Evolutionary conservation across 1,139 yeast genomes (phyloP).

Genomic region (Suhomyces chickasaworum): DNA sequence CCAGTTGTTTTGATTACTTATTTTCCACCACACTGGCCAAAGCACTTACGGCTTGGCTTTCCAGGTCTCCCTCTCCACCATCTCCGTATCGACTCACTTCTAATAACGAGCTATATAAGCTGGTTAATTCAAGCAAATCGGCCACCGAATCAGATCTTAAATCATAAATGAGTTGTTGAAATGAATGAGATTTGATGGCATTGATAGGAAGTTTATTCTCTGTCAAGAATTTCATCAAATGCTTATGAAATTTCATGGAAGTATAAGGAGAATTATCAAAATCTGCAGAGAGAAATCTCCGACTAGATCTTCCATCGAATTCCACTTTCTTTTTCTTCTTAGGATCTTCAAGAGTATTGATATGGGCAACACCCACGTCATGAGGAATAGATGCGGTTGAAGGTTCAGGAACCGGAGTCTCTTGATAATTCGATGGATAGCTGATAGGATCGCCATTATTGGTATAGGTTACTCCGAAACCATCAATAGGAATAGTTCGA

Average conservation of each 20-base stretch:
- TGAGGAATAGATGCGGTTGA: conserved; percentile 9
- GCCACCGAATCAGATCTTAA: conserved; percentile 49
- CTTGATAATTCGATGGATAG: conserved; percentile 17
- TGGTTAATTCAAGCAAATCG: conserved; percentile 51
- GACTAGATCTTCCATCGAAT: conserved; percentile 8
- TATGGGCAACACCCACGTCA: conserved; percentile 6
- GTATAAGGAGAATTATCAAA: conserved; percentile 50
- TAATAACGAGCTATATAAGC: conserved; percentile 46
- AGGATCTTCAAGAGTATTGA: conserved; percentile 11
- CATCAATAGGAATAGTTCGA: conserved; percentile 41
- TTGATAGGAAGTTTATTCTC: conserved; percentile 54
- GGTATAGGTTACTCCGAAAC: conserved; percentile 39
- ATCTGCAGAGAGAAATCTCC: conserved; percentile 33
- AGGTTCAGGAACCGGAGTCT: conserved; percentile 9
- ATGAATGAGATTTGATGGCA: conserved; percentile 52
- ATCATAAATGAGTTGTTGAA: conserved; percentile 54
- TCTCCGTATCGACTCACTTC: conserved; percentile 39
- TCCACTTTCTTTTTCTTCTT: conserved; percentile 11
- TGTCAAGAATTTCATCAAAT: conserved; percentile 50
- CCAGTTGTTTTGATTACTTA: conserved; percentile 1
- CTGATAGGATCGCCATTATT: conserved; percentile 31
- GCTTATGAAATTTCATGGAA: conserved; percentile 51
- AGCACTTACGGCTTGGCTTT: conserved; percentile 20
- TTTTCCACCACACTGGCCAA: conserved; percentile 21
- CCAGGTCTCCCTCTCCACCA: conserved; percentile 13